Base-by-base conservation (phyloP, 2,329 filamentous ascomycete species). In the Sporothrix euskadiensis region DNA sequence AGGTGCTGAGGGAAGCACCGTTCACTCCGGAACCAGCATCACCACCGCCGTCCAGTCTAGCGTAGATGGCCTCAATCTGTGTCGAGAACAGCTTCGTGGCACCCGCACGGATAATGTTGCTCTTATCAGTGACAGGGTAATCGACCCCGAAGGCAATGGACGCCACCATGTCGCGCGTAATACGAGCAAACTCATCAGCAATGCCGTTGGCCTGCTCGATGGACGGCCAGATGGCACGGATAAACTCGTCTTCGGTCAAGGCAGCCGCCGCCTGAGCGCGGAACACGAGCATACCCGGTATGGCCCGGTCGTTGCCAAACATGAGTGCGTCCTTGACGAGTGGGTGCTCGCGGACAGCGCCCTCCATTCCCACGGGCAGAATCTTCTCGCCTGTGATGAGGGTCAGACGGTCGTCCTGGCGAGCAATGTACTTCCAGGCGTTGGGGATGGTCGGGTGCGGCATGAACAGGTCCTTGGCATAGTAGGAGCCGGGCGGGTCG, bases 71-170 rank as follows among this genome's bases (percentile, higher is more conserved):
- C 10, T 78, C 52, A 32, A 84, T 83, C 19, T 79, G 73, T 0
- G 80, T 77, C 0, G 78, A 79, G 70, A 85, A 84, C 39, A 78
- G 75, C 5, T 75, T 49, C 71, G 84, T 83, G 1, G 83, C 81
- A 32, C 82, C 80, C 0, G 81, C 79, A 3, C 84, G 81, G 73
- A 85, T 85, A 75, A 85, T 82, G 12, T 82, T 85, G 1, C 81
- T 81, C 77, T 86, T 85, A 74, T 85, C 84, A 0, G 84, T 85
- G 19, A 78, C 79, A 1, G 83, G 82, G 59, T 82, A 84, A 35
- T 79, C 78, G 2, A 80, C 75, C 22, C 79, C 78, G 7, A 73
- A 74, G 2, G 80, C 78, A 3, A 85, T 71, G 2, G 81, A 75
- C 8, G 77, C 76, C 30, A 85, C 77, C 78, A 83, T 81, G 30